These are phyloP conservation scores for Globisporangium canariense DNA, from an alignment of 352 stramenopile genomes.

Conservation along the genomic window DNA sequence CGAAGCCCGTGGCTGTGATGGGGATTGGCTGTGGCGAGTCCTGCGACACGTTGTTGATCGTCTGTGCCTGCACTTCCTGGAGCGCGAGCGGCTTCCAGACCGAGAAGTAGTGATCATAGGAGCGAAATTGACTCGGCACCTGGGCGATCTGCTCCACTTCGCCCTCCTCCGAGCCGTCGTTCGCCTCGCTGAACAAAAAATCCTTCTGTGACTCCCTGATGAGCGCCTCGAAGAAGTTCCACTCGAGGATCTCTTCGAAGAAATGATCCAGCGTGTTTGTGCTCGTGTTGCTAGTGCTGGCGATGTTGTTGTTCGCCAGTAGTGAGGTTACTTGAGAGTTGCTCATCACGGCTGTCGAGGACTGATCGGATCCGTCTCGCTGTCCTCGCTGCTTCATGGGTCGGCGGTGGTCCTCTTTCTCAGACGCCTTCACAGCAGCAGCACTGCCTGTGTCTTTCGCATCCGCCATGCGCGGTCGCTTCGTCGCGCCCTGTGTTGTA, in stretches of 20 bases:
- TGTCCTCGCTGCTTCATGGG: constrained; percentile 53
- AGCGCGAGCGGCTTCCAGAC: constrained; percentile 86
- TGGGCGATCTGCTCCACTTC: constrained; percentile 54
- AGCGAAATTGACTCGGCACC: constrained; percentile 82
- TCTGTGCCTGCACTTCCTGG: constrained; percentile 87
- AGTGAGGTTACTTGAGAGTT: constrained; percentile 12
- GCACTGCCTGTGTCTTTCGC: constrained; percentile 18
- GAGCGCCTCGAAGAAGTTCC: constrained; percentile 69
- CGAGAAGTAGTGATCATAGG: constrained; percentile 86
- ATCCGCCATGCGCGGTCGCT: constrained; percentile 13
- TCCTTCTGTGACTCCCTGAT: constrained; percentile 53
- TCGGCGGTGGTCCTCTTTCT: constrained; percentile 52
- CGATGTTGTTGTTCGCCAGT: background rate
- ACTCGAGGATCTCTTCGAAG: constrained; percentile 82
- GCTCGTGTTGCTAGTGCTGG: constrained; percentile 21
- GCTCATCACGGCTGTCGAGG: constrained; percentile 13
- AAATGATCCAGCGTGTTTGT: constrained; percentile 77
- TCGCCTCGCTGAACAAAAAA: constrained; percentile 40
- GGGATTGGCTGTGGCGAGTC: constrained; percentile 49
- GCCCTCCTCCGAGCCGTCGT: constrained; percentile 72
- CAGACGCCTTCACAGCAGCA: constrained; percentile 2
- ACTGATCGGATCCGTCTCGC: constrained; percentile 17
- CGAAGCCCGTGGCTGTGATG: constrained; percentile 41
- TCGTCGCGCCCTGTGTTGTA: background rate
- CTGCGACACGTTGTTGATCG: constrained; percentile 72